Evolutionary conservation across 352 stramenopile genomes (phyloP), one percentile per base, ranked within the genome.

Genomic region (Globisporangium echinulatum): DNA sequence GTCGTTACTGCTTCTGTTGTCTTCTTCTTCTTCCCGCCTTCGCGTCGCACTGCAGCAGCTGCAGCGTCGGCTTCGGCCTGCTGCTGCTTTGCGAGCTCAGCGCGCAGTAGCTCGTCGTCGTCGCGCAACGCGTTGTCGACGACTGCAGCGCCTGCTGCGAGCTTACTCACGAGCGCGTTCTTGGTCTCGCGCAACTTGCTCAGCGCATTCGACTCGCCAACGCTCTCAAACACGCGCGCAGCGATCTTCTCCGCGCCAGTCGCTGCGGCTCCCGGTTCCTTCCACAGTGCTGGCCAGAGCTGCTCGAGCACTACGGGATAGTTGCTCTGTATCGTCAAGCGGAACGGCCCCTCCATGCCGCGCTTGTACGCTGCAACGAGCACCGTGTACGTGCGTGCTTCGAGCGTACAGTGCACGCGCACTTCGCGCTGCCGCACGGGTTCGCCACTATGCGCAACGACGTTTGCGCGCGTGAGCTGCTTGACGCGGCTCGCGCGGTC

Each of bases 341-440:
- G 82, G 68, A 98, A 98, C 33, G 86, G 78, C 3, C 92, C 92
- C 59, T 98, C 90, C 82, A 97, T 96, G 14, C 76, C 81, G 53
- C 80, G 84, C 55, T 92, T 77, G 65, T 97, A 97, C 6, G 91
- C 81, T 3, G 80, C 87, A 19, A 94, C 71, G 37, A 98, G 64
- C 48, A 98, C 44, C 15, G 91, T 92, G 71, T 97, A 98, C n/a
- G 71, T 80, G 0, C 90, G 72, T 39, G 88, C 87, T 11, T 71
- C 61, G 25, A 96, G 67, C 33, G 82, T 42, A 59, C 88, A 92
- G 67, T 90, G 70, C 7, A 97, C 63, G 9, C 75, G 70, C 2
- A 96, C 56, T 57, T 96, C 85, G n/a, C 90, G 79, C 50, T 79
- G 70, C 0, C 85, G 74, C 11, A 69, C 66, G 0, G 91, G 88